These are phyloP conservation scores for Pleurozium schreberi DNA, from an alignment of 225 moss, liverwort and hornwort genomes.

Conservation along the genomic window DNA sequence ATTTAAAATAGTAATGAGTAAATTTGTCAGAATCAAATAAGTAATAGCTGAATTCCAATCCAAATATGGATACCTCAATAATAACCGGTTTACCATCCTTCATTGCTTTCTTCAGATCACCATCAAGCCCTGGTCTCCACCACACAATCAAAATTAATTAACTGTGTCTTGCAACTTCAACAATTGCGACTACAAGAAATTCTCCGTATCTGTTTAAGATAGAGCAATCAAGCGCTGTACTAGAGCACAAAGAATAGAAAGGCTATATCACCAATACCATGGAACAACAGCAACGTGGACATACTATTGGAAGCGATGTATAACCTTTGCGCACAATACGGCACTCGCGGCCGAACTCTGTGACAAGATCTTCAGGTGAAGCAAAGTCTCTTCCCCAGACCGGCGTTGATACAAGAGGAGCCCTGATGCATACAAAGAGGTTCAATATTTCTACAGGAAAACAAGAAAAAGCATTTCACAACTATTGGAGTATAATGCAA, in stretches of 20 bases:
- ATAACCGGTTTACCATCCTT: constrained; percentile 99
- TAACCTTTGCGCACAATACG: constrained; percentile 91
- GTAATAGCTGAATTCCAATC: background rate
- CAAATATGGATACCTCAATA: constrained; percentile 55
- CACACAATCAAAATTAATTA: background rate
- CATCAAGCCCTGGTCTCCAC: constrained; percentile 66
- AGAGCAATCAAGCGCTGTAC: background rate
- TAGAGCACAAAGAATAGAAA: background rate
- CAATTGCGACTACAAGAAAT: background rate
- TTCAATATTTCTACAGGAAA: background rate
- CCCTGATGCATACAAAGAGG: constrained; percentile 32
- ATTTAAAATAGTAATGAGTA: background rate
- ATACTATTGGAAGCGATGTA: background rate
- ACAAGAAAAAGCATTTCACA: background rate
- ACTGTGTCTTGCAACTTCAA: background rate
- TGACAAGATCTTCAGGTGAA: constrained; percentile 86
- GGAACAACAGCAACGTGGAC: background rate
- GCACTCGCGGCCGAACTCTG: constrained; percentile 92
- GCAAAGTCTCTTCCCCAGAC: constrained; percentile 91
- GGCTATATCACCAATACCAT: background rate
- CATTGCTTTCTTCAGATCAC: constrained; percentile 95
- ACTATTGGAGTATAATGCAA: background rate
- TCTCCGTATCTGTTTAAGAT: background rate
- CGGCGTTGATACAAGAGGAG: constrained; percentile 84
- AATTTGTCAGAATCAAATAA: background rate